Conservation (phyloP, 2,329 filamentous ascomycete species). For the Botrytis byssoidea region DNA sequence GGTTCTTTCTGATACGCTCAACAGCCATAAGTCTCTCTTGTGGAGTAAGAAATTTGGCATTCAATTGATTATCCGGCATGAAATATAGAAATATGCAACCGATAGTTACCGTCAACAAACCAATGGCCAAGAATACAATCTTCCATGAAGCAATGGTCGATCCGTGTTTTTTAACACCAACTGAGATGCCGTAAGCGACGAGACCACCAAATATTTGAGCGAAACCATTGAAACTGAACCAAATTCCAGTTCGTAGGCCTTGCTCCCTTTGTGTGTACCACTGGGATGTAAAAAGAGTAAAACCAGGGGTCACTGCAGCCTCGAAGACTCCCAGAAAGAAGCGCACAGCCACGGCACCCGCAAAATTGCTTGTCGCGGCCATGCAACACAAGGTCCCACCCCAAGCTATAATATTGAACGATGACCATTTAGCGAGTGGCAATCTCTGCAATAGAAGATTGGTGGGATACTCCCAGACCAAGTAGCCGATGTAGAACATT, state of each 20-base stretch:
- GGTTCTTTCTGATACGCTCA: constrained; percentile 52
- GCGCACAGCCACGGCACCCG: constrained; percentile 61
- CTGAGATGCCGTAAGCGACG: constrained; percentile 62
- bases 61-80: constrained; percentile 46
- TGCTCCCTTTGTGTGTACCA: constrained; percentile 74
- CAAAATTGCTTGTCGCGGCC: constrained; percentile 59
- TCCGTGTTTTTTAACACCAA: constrained; percentile 49
- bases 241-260: constrained; percentile 59
- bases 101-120: constrained; percentile 46
- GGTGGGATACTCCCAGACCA: constrained; percentile 37
- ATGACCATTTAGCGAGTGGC: constrained; percentile 63
- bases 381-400: constrained; percentile 60
- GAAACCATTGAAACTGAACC: constrained; percentile 67
- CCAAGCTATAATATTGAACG: constrained; percentile 61
- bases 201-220: constrained; percentile 63
- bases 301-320: constrained; percentile 66
- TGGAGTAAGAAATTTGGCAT: constrained; percentile 46
- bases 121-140: constrained; percentile 52
- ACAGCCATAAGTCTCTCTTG: constrained; percentile 46
- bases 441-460: constrained; percentile 48
- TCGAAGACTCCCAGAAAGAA: constrained; percentile 70
- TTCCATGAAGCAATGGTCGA: constrained; percentile 57
- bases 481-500: constrained; percentile 48
- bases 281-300: constrained; percentile 65
- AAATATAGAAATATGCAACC: constrained; percentile 45